A percentile compares a stretch with the other conserved stretches of the same genome.
These are phyloP conservation scores for Astrocystis sublimbata DNA, from an alignment of 495 filamentous ascomycete species.

Conservation along the genomic window DNA sequence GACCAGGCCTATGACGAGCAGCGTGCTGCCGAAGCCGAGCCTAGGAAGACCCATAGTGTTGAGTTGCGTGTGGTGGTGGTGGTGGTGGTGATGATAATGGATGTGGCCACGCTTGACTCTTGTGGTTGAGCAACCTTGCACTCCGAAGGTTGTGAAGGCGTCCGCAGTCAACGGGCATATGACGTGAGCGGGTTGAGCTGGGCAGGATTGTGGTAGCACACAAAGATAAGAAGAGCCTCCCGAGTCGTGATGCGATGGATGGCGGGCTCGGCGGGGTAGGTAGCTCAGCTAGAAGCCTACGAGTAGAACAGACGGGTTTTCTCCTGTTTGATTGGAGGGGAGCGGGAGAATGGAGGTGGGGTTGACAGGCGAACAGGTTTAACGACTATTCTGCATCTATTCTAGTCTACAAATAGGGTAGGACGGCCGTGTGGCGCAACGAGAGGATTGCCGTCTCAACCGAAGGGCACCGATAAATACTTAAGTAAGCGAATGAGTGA, in stretches of 20 bases:
- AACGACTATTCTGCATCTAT: not conserved
- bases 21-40: constrained; percentile 41
- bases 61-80: too few relatives aligned
- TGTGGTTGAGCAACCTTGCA: not conserved
- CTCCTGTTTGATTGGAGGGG: constrained; percentile 13
- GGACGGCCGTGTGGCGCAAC: not conserved
- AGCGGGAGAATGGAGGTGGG: not conserved
- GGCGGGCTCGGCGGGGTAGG: constrained; percentile 8
- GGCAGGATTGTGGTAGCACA: not conserved
- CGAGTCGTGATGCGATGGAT: constrained; percentile 5
- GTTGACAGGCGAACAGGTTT: not conserved
- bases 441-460: not conserved
- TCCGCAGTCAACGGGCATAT: not conserved
- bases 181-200: constrained; percentile 12
- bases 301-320: not conserved
- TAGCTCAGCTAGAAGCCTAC: not conserved
- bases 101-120: not conserved
- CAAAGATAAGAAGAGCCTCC: not conserved
- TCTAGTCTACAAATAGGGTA: not conserved
- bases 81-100: not conserved
- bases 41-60: constrained; percentile 42
- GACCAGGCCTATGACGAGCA: constrained; percentile 51
- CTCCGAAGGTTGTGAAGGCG: not conserved
- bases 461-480: not conserved
- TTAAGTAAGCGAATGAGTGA: too few relatives aligned